Conservation (phyloP, 2,329 filamentous ascomycete genomes). For the Laburnicola sp. region DNA sequence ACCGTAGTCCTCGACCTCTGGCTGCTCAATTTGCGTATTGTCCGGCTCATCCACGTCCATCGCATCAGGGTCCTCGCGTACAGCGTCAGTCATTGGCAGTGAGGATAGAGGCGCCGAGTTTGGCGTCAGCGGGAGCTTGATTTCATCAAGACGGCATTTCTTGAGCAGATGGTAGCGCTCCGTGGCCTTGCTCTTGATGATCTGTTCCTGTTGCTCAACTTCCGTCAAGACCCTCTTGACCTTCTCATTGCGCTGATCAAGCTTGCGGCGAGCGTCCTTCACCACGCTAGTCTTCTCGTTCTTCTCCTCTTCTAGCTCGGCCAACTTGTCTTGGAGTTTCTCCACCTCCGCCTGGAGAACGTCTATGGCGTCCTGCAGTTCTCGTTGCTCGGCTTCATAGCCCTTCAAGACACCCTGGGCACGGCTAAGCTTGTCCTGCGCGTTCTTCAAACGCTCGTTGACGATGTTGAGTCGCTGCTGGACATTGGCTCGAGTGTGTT, state of each 20-base stretch:
- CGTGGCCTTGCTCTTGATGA: slow-evolving; percentile 82
- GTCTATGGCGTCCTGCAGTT: slow-evolving; percentile 73
- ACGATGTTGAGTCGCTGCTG: slow-evolving; percentile 73
- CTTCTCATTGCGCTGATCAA: slow-evolving; percentile 81
- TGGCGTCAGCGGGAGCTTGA: slow-evolving; percentile 76
- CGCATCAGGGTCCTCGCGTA: slow-evolving; percentile 72
- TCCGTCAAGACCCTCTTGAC: slow-evolving; percentile 76
- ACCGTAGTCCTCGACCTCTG: slow-evolving; percentile 82
- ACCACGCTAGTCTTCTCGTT: slow-evolving; percentile 73
- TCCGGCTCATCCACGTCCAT: slow-evolving; percentile 85
- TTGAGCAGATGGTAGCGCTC: slow-evolving; percentile 82
- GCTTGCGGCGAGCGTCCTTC: slow-evolving; percentile 73
- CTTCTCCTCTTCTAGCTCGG: slow-evolving; percentile 68
- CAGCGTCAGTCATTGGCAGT: slow-evolving; percentile 83
- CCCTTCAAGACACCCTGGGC: slow-evolving; percentile 66
- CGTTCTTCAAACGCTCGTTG: slow-evolving; percentile 66
- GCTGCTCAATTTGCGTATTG: slow-evolving; percentile 54
- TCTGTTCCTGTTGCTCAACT: slow-evolving; percentile 77
- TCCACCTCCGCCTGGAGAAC: slow-evolving; percentile 76
- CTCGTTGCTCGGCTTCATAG: slow-evolving; percentile 71
- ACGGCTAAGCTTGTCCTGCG: slow-evolving; percentile 68
- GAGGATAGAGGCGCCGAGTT: slow-evolving; percentile 74
- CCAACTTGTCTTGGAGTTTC: slow-evolving; percentile 70
- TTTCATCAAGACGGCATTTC: slow-evolving; percentile 90
- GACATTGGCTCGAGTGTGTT: slow-evolving; percentile 64